Conservation (phyloP, 106 monocot genomes). For the Phalaenopsis aphrodite region DNA sequence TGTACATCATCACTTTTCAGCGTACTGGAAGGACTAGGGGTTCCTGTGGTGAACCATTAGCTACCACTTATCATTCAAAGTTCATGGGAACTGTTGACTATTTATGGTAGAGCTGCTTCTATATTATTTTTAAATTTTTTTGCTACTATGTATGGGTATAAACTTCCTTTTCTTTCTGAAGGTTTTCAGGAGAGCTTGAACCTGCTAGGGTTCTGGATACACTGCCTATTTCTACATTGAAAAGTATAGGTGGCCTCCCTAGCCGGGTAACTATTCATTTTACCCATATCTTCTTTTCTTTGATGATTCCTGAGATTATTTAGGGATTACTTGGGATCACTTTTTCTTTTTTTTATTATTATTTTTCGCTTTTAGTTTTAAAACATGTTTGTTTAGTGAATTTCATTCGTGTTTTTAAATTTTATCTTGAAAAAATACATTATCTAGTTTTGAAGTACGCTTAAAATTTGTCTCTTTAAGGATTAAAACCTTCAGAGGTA, state of each 20-base stretch:
- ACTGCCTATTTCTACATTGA: slow-evolving; percentile 31
- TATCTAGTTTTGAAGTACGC: too few species aligned
- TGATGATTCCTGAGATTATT: too few species aligned
- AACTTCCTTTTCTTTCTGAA: slow-evolving; percentile 16
- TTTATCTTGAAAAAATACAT: too few species aligned
- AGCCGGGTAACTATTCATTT: slow-evolving; percentile 24
- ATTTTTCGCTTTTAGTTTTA: too few species aligned
- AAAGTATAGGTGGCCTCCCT: slow-evolving; percentile 40
- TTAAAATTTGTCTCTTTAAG: neutral
- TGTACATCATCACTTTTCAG: slow-evolving; percentile 16
- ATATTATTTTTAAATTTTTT: neutral
- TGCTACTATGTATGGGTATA: neutral
- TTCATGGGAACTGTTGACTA: slow-evolving; percentile 65
- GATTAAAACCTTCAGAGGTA: neutral
- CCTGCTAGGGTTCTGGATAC: slow-evolving; percentile 47
- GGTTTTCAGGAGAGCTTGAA: slow-evolving; percentile 47
- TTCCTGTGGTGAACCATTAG: slow-evolving; percentile 40
- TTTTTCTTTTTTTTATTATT: too few species aligned
- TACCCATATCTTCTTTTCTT: neutral
- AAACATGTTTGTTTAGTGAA: too few species aligned
- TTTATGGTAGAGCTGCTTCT: slow-evolving; percentile 24
- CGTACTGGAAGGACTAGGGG: slow-evolving; percentile 33
- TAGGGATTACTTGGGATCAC: too few species aligned
- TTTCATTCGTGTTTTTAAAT: too few species aligned
- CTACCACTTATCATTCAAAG: slow-evolving; percentile 50